These are phyloP conservation scores for Graphiopsis chlorocephala DNA, from an alignment of 2,329 filamentous ascomycete genomes.

Conservation along the genomic window DNA sequence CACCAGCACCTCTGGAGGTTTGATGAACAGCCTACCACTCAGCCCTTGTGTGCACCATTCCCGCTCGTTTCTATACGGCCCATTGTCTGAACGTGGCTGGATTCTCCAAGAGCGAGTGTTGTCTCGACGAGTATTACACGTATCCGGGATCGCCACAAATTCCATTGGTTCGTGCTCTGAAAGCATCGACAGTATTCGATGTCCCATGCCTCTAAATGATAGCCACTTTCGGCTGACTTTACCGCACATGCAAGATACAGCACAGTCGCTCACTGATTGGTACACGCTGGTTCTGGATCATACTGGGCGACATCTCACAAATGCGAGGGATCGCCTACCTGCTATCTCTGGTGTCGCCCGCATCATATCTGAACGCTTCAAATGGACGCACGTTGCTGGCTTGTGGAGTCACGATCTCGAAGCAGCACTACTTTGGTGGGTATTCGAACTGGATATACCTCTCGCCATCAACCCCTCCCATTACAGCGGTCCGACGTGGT, in stretches of 20 bases:
- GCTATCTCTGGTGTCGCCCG: neutral
- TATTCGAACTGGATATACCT: neutral
- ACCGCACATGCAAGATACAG: neutral
- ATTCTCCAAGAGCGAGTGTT: neutral
- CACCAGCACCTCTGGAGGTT: neutral
- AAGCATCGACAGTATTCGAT: neutral
- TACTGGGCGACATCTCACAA: too few species aligned
- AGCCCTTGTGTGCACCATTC: neutral
- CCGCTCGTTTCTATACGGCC: neutral
- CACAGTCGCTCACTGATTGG: neutral
- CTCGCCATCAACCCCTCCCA: neutral
- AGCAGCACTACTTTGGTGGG: neutral
- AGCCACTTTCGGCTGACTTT: neutral
- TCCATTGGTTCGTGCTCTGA: neutral
- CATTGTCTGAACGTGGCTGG: neutral
- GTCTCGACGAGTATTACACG: neutral
- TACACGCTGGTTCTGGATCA: neutral
- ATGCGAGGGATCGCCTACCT: neutral
- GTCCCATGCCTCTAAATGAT: neutral
- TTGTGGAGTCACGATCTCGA: neutral
- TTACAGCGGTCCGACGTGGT: too few species aligned
- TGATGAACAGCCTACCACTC: neutral
- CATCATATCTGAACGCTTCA: neutral
- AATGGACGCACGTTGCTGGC: neutral
- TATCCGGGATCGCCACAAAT: neutral